Conservation (phyloP, 345 rosid genomes). For the Brassica napus region DNA sequence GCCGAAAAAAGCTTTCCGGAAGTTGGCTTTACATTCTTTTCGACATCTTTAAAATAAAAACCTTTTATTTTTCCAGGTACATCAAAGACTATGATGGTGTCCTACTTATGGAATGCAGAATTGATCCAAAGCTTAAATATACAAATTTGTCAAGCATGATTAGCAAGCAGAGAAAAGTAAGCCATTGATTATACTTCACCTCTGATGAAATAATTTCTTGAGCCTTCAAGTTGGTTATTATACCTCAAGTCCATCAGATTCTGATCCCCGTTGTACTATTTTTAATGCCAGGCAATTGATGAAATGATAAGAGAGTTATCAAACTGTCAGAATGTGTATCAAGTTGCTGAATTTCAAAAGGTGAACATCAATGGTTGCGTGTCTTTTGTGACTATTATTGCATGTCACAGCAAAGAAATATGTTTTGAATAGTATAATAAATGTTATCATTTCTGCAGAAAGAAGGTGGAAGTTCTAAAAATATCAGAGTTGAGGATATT, state of each 20-base stretch:
- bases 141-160: conserved; percentile 92
- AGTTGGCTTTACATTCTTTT: background rate
- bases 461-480: conserved; percentile 83
- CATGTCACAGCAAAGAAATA: background rate
- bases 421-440: conserved; percentile 9
- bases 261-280: conserved; percentile 11
- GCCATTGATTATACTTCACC: background rate
- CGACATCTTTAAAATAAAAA: conserved; percentile 3
- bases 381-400: conserved; percentile 18
- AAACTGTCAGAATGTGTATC: conserved; percentile 78
- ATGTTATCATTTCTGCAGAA: conserved; percentile 50
- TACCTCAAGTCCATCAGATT: conserved; percentile 26
- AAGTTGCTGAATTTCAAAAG: conserved; percentile 79
- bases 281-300: conserved; percentile 74
- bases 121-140: conserved; percentile 96
- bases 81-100: conserved; percentile 99
- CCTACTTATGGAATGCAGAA: conserved; percentile 97
- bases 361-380: conserved; percentile 38
- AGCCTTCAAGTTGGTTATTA: conserved; percentile 6
- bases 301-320: conserved; percentile 96
- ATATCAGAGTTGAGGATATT: conserved; percentile 81
- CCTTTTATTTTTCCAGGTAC: conserved; percentile 48
- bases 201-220: conserved; percentile 1
- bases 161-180: conserved; percentile 86
- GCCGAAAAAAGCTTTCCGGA: background rate